Conservation (phyloP, 202 grass and related monocot genomes). For the Hordeum pubiflorum region DNA sequence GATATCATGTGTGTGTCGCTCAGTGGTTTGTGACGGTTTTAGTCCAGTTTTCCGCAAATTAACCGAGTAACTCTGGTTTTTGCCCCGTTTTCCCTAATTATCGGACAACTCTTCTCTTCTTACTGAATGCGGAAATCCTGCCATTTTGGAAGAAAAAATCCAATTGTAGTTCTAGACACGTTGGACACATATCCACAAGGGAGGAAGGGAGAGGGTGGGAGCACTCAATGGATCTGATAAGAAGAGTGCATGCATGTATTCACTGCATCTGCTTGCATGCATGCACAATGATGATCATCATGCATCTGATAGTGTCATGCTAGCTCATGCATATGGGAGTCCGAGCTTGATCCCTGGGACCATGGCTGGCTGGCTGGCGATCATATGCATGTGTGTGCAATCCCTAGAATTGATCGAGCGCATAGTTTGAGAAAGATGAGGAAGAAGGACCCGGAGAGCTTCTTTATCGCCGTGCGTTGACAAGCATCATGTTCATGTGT, state of each 20-base stretch:
- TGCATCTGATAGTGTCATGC: not conserved
- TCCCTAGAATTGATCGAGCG: conserved; percentile 21
- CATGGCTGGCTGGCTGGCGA: not conserved
- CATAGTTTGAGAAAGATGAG: conserved; percentile 57
- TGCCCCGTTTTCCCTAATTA: no score
- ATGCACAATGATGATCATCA: conserved; percentile 11
- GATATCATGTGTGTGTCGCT: no score
- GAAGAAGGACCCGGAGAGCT: conserved; percentile 31
- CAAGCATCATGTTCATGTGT: conserved; percentile 38
- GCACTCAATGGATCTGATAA: not conserved
- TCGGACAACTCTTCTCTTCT: no score
- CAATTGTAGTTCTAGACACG: not conserved
- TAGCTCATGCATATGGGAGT: not conserved
- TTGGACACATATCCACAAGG: no score
- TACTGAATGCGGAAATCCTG: no score
- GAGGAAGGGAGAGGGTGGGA: not conserved
- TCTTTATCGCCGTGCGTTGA: conserved; percentile 91
- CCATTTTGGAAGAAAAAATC: no score
- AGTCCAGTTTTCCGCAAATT: no score
- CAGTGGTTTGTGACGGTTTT: no score
- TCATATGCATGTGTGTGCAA: not conserved
- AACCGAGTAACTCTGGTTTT: no score
- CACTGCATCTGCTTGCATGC: conserved; percentile 6
- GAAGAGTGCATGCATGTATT: not conserved
- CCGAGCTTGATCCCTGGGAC: conserved; percentile 16